Base-by-base conservation (phyloP, 208 protist species). In the Tritrichomonas musculus region DNA sequence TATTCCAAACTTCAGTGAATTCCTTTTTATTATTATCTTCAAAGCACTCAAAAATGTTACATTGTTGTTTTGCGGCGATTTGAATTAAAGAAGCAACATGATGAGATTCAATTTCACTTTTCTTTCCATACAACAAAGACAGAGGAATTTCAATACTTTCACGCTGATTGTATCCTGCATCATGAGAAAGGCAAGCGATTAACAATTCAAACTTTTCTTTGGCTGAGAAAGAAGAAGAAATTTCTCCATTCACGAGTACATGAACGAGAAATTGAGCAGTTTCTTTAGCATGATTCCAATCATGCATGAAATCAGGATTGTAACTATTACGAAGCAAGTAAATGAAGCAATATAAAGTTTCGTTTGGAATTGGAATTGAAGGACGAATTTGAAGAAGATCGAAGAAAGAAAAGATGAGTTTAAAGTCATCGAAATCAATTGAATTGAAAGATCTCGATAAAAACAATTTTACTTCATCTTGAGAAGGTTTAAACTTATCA, bases 151-250 rank as follows among this genome's bases (percentile, higher is more conserved):
- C 98, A 93, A 96, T 97, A 95, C 98, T 99, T 95, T 98, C 98
- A 44, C 98, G 92, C 33, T 98, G 98, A 3, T 98, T 97, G 94
- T 99, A 98, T 93, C 98, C 97, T 94, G 97, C 97, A 96, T 99
- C 98, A 95, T 99, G 98, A 82, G 98, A 96, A 27, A 97, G 95
- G 33, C 96, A 97, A 36, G 97, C 96, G 30, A 98, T 94, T 14
- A 99, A 17, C 25, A 95, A 93, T 8, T 97, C 97, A 22, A 98
- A 96, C 20, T 97, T 93, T 92, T 99, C 97, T 92, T 96, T 92
- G 22, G 49, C 36, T 17, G 93, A 93, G 14, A 97, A 73, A 30
- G 93, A 39, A 36, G 97, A 95, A 17, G 93, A 96, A 44, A 98
- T 95, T 65, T 96, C 75, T 92, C 57, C 27, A 3, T 30, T 39